Conservation (phyloP, 2,329 filamentous ascomycete genomes). For the Eurotiales sp. region DNA sequence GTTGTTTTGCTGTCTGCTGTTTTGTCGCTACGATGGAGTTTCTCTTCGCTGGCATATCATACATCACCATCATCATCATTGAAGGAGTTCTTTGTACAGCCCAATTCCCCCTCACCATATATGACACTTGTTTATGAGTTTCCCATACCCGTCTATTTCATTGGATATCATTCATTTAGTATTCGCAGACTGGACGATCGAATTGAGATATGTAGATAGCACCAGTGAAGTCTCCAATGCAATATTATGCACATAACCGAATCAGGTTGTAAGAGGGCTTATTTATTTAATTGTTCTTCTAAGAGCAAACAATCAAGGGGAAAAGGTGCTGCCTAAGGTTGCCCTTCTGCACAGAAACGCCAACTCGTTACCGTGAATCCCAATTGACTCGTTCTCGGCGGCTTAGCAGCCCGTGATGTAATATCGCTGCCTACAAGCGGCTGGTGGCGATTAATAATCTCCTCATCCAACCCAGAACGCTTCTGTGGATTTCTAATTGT, state of each 20-base stretch:
- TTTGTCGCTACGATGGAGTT: slow-evolving; percentile 1
- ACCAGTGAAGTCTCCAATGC: neutral
- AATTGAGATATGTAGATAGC: neutral
- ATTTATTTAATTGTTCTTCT: no score
- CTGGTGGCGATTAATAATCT: neutral
- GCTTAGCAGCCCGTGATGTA: no score
- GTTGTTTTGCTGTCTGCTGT: neutral
- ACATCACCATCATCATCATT: neutral
- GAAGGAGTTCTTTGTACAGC: slow-evolving; percentile 12
- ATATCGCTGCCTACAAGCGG: neutral
- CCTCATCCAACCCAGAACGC: no score
- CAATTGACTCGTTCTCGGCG: no score
- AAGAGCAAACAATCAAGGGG: no score
- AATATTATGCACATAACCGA: neutral
- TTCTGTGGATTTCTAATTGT: no score
- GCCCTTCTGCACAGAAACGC: no score
- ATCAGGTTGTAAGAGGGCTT: no score
- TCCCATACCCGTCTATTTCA: neutral
- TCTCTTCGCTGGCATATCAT: slow-evolving; percentile 2
- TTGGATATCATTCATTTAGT: neutral
- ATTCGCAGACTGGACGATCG: neutral
- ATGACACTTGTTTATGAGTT: slow-evolving; percentile 12
- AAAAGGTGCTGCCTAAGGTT: no score
- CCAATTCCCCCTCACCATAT: slow-evolving; percentile 3
- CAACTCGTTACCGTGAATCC: no score